Evolutionary conservation across 2,329 filamentous ascomycete species (phyloP).

Genomic region (Colletotrichum sansevieriae): DNA sequence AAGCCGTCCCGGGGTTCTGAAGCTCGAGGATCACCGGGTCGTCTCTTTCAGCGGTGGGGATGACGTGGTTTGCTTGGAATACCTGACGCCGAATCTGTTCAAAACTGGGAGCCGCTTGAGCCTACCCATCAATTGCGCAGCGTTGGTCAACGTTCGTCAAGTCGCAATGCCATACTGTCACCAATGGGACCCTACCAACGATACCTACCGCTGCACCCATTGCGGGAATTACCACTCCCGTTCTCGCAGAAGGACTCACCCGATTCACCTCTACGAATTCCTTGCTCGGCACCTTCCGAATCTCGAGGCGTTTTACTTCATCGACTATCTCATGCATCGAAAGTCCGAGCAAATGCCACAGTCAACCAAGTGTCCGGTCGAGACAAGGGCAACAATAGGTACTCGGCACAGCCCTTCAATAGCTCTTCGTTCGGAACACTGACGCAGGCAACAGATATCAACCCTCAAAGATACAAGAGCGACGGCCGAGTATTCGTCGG

Average conservation of each 20-base stretch:
- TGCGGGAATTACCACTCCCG: constrained; percentile 52
- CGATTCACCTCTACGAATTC: constrained; percentile 59
- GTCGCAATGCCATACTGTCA: constrained; percentile 59
- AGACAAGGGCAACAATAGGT: no score
- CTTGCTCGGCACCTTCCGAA: constrained; percentile 56
- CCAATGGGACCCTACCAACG: constrained; percentile 53
- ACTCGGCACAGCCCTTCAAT: no score
- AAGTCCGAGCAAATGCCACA: constrained; percentile 35
- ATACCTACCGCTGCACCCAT: constrained; percentile 46
- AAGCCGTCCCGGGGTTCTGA: constrained; percentile 43
- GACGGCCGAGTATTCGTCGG: constrained; percentile 50
- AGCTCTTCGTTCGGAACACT: background rate
- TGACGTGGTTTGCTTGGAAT: constrained; percentile 53
- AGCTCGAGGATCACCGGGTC: constrained; percentile 46
- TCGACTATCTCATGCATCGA: constrained; percentile 58
- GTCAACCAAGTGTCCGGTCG: no score
- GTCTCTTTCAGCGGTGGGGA: constrained; percentile 48
- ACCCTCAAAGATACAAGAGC: constrained; percentile 44
- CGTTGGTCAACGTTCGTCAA: constrained; percentile 51
- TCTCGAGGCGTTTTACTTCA: constrained; percentile 59
- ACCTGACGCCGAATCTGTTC: constrained; percentile 47
- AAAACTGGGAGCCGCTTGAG: constrained; percentile 46
- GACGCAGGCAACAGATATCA: background rate
- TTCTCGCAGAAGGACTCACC: constrained; percentile 48
- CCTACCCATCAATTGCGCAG: constrained; percentile 46